Evolutionary conservation across 805 yeast species (phyloP).

Genomic region (Saccharomycopsis javanensis): DNA sequence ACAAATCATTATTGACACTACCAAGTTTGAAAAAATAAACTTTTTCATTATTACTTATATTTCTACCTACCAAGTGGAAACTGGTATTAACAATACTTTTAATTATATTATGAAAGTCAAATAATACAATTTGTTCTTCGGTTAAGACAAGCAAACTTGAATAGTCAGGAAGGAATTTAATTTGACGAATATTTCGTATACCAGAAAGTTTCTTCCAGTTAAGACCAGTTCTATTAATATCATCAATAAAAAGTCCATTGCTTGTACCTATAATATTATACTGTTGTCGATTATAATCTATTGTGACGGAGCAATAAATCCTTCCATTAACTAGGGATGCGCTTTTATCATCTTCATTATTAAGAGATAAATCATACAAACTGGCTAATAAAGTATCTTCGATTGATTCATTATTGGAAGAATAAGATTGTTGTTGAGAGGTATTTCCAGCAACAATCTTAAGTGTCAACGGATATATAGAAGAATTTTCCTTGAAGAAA

Average conservation of each 20-base stretch:
- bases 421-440: neutral
- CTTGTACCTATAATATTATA: conserved; percentile 19
- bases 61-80: conserved; percentile 19
- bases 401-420: neutral
- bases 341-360: neutral
- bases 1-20: conserved; percentile 10
- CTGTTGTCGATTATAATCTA: conserved; percentile 14
- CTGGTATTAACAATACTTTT: conserved; percentile 17
- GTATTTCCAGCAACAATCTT: conserved; percentile 10
- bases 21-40: conserved; percentile 18
- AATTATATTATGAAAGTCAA: conserved; percentile 17
- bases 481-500: conserved; percentile 8
- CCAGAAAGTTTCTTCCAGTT: conserved; percentile 20
- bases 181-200: conserved; percentile 17
- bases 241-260: conserved; percentile 17
- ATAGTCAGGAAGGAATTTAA: conserved; percentile 9
- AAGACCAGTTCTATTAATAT: conserved; percentile 18
- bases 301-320: conserved; percentile 15
- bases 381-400: neutral
- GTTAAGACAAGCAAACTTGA: conserved; percentile 15
- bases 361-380: conserved; percentile 10
- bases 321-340: conserved; percentile 10
- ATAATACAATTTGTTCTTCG: conserved; percentile 18
- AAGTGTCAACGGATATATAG: conserved; percentile 14
- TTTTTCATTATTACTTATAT: conserved; percentile 17